phyloP scores from a whole-genome alignment of 1,284 basidiomycete genomes.

The Rhodotorula mucilaginosa region DNA sequence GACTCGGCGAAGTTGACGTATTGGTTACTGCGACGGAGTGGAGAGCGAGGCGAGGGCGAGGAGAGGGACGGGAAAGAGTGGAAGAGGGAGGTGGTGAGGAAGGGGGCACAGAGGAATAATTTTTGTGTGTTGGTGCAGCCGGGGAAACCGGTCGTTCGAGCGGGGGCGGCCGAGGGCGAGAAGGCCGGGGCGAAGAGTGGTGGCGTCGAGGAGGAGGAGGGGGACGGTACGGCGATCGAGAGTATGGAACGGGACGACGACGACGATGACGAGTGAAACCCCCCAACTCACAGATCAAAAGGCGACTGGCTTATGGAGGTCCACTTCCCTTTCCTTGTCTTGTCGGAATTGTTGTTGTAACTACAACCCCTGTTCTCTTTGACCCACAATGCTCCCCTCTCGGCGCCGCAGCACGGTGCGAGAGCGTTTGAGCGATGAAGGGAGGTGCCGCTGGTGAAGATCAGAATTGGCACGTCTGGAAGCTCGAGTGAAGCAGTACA shows the following conservation, averaged over 20 bases:
- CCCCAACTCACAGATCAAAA: too few relatives aligned
- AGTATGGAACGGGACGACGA: neutral
- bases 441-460: too few relatives aligned
- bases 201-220: neutral
- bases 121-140: conserved; percentile 45
- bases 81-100: conserved; percentile 47
- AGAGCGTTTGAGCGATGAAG: too few relatives aligned
- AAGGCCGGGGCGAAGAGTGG: too few relatives aligned
- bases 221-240: neutral
- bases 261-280: neutral
- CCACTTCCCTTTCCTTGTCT: too few relatives aligned
- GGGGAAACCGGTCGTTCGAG: neutral
- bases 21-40: conserved; percentile 46
- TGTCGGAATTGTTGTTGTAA: too few relatives aligned
- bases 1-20: conserved; percentile 49
- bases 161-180: neutral
- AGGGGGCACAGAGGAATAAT: conserved; percentile 49
- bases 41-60: conserved; percentile 35
- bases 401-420: too few relatives aligned
- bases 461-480: too few relatives aligned
- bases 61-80: conserved; percentile 47
- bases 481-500: too few relatives aligned
- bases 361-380: too few relatives aligned
- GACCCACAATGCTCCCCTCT: too few relatives aligned
- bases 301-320: too few relatives aligned